These are phyloP conservation scores for Leccinum broughii DNA, from an alignment of 768 basidiomycete genomes.

Conservation along the genomic window DNA sequence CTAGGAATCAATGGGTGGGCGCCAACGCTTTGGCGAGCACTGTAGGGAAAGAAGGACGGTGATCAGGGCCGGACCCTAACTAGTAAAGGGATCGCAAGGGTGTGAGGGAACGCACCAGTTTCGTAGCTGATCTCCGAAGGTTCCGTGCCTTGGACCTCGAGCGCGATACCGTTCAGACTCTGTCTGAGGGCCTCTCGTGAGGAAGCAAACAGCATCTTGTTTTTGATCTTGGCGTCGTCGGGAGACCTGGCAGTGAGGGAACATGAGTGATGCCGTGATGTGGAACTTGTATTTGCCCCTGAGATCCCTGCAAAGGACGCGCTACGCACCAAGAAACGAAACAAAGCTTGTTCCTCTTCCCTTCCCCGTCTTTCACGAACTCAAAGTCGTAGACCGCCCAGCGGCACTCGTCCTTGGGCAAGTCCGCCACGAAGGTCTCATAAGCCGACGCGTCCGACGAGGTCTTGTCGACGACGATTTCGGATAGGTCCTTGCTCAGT, in stretches of 20 bases:
- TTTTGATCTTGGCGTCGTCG: slow-evolving; percentile 79
- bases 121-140: slow-evolving; percentile 69
- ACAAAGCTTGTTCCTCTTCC: slow-evolving; percentile 79
- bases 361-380: slow-evolving; percentile 58
- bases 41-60: not conserved
- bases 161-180: slow-evolving; percentile 69
- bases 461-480: slow-evolving; percentile 77
- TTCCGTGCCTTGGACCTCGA: slow-evolving; percentile 89
- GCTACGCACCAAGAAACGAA: slow-evolving; percentile 80
- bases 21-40: slow-evolving; percentile 23
- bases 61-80: not conserved
- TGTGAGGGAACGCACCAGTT: slow-evolving; percentile 49
- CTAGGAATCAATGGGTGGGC: slow-evolving; percentile 15
- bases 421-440: slow-evolving; percentile 68
- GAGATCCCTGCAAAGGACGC: not conserved
- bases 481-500: slow-evolving; percentile 58
- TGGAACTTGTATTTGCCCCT: not conserved
- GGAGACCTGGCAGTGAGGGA: slow-evolving; percentile 65
- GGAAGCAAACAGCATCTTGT: slow-evolving; percentile 92
- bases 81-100: not conserved
- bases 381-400: slow-evolving; percentile 96
- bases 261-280: not conserved
- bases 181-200: slow-evolving; percentile 81
- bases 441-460: slow-evolving; percentile 49
- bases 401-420: slow-evolving; percentile 75